Evolutionary conservation across 164 flowering plant species (phyloP), one percentile per base, ranked within the genome.

Genomic region (Warburgia ugandensis): DNA sequence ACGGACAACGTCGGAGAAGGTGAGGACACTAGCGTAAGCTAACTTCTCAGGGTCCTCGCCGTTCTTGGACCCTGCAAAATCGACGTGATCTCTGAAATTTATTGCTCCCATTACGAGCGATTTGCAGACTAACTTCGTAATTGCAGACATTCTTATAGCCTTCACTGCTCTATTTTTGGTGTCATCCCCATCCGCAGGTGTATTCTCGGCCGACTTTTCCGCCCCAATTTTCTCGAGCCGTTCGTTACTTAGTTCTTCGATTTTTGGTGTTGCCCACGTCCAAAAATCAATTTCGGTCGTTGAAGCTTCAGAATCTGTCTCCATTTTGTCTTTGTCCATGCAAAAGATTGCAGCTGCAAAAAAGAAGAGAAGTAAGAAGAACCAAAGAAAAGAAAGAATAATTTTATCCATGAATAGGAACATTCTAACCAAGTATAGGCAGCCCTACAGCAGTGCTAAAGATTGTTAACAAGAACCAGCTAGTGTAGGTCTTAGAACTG

Each of bases 1-100:
- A 19, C 36, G 56, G 11, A 62, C 49, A 12, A 62, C 16, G n/a
- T 62, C 66, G 20, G 60, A 20, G 17, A 55, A 62, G 26, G 19
- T 27, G 25, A 38, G 29, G 1, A 56, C 45, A 36, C 55, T 62
- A 2, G 66, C 44, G 20, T 45, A 50, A 16, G 51, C 50, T n/a
- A n/a, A n/a, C n/a, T n/a, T n/a, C n/a, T n/a, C n/a, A 1, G 21
- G 29, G 4, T 12, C 3, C 9, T 30, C 17, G 7, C 9, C 36
- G 2, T 20, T 32, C 10, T 32, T 36, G 6, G 41, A 1, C 21
- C 44, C 45, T 23, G 44, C 28, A 12, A 56, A 20, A 6, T 49
- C 33, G 27, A 56, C 44, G 49, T 62, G 66, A 14, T 27, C 42
- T 21, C 43, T 12, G 44, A 50, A 29, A 23, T 56, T 12, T 13